Conservation (phyloP, 73 alveolate genomes). For the Blepharisma stoltei region DNA sequence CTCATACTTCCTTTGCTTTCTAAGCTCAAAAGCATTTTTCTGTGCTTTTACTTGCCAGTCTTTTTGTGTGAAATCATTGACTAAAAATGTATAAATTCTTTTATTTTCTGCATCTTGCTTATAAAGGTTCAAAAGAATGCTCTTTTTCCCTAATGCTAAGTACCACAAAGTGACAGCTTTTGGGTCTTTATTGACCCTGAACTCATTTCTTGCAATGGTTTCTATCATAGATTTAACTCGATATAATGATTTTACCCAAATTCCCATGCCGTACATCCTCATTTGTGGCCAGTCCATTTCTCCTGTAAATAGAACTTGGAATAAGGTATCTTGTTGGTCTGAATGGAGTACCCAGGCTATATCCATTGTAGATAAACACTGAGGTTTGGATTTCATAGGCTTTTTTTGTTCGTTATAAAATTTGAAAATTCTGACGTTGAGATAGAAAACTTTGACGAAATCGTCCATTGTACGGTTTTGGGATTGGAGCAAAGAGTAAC, state of each 20-base stretch:
- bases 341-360: constrained; percentile 20
- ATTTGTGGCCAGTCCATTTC: constrained; percentile 5
- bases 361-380: constrained; percentile 13
- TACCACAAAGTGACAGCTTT: constrained; percentile 21
- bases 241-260: not conserved
- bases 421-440: constrained; percentile 4
- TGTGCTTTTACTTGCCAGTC: constrained; percentile 30
- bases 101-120: constrained; percentile 23
- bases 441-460: constrained; percentile 1
- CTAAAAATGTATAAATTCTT: constrained; percentile 15
- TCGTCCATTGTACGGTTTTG: constrained; percentile 17
- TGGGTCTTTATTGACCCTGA: constrained; percentile 3
- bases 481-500: not conserved
- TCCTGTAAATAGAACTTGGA: not conserved
- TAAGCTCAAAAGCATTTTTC: constrained; percentile 28
- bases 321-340: constrained; percentile 19
- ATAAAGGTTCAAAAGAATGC: not conserved
- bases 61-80: constrained; percentile 13
- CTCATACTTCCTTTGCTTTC: constrained; percentile 13
- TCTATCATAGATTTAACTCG: not conserved
- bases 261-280: constrained; percentile 7
- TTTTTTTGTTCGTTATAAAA: constrained; percentile 16
- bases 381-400: constrained; percentile 8
- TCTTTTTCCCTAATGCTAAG: constrained; percentile 11
- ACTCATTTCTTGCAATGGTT: constrained; percentile 15